Conservation (phyloP, 345 rosid genomes). For the Sonneratia alba region DNA sequence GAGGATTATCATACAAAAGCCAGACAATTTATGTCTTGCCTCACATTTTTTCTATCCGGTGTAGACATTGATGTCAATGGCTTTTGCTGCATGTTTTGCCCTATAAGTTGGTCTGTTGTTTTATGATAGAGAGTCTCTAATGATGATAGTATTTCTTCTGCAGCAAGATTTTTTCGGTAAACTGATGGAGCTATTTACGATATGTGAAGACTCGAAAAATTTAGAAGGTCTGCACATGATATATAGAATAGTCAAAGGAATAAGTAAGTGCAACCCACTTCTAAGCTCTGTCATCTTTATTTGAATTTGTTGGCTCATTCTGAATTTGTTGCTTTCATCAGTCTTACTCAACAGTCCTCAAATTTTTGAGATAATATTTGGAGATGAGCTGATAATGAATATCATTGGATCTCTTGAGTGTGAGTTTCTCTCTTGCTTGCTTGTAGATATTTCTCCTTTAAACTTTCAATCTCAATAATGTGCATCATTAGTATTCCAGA, state of each 20-base stretch:
- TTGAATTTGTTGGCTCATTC: slow-evolving; percentile 4
- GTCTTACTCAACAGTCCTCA: slow-evolving; percentile 73
- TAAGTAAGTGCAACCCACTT: slow-evolving; percentile 43
- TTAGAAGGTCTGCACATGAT: slow-evolving; percentile 68
- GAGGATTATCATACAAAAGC: neutral
- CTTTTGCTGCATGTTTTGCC: neutral
- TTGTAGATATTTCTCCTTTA: too few species aligned
- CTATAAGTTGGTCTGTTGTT: neutral
- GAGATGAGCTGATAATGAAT: slow-evolving; percentile 80
- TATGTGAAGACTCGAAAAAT: slow-evolving; percentile 57
- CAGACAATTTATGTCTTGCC: neutral
- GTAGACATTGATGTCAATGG: neutral
- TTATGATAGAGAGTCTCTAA: neutral
- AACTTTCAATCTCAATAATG: neutral
- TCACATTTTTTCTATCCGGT: neutral
- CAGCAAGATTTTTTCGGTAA: slow-evolving; percentile 72
- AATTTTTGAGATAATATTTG: slow-evolving; percentile 70
- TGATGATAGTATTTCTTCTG: slow-evolving; percentile 7
- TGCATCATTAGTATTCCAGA: neutral
- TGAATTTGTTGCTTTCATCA: slow-evolving; percentile 24
- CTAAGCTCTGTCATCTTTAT: slow-evolving; percentile 10
- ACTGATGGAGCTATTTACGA: slow-evolving; percentile 60
- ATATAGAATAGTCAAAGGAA: slow-evolving; percentile 69
- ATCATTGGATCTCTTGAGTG: slow-evolving; percentile 87
- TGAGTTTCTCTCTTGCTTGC: slow-evolving; percentile 27